These are phyloP conservation scores for Kwoniella shivajii DNA, from an alignment of 1,284 basidiomycete genomes.

Conservation along the genomic window DNA sequence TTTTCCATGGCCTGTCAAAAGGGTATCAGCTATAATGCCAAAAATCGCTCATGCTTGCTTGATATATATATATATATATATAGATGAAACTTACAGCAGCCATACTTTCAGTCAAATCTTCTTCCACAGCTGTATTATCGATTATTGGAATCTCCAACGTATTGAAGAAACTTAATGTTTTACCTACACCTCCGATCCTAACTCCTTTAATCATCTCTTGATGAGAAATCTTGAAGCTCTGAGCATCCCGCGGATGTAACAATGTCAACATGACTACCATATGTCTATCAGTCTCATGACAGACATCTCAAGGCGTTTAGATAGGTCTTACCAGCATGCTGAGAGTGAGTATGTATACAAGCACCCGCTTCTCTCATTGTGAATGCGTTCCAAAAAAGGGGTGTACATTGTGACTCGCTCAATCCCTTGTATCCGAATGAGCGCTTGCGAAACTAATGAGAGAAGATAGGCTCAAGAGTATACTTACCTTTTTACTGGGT, in stretches of 20 bases:
- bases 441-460: too few species aligned
- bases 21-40: not conserved
- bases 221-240: conserved; percentile 71
- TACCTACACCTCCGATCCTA: conserved; percentile 69
- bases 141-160: conserved; percentile 84
- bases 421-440: conserved; percentile 57
- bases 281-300: too few species aligned
- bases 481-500: conserved; percentile 60
- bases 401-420: conserved; percentile 80
- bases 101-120: conserved; percentile 83
- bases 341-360: conserved; percentile 85
- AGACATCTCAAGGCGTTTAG: too few species aligned
- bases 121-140: conserved; percentile 82
- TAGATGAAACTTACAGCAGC: conserved; percentile 58
- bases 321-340: conserved; percentile 61
- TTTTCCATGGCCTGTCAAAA: conserved; percentile 66
- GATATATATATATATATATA: too few species aligned
- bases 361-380: conserved; percentile 72
- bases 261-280: conserved; percentile 79
- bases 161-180: conserved; percentile 74
- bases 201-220: conserved; percentile 89
- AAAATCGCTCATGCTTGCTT: not conserved
- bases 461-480: not conserved
- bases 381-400: conserved; percentile 89
- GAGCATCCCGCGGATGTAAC: conserved; percentile 63